These are phyloP conservation scores for Phascolomyces articulosus DNA, from an alignment of 371 early-diverging fungal species.

Conservation along the genomic window DNA sequence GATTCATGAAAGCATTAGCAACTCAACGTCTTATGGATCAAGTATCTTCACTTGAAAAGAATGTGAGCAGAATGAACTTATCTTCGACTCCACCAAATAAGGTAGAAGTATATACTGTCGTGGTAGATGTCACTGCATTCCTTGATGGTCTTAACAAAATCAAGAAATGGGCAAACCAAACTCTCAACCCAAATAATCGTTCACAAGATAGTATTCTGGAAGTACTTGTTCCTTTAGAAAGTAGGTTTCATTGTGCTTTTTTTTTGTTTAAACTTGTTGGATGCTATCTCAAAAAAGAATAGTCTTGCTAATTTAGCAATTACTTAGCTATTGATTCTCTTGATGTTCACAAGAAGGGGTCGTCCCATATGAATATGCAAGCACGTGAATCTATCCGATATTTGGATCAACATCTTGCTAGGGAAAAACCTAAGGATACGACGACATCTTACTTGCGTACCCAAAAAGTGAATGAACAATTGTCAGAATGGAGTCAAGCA, in stretches of 20 bases:
- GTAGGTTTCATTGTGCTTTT: constrained; percentile 24
- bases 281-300: not conserved
- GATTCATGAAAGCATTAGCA: constrained; percentile 67
- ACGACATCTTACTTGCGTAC: constrained; percentile 41
- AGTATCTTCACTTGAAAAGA: constrained; percentile 61
- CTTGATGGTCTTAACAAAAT: constrained; percentile 52
- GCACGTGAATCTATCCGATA: constrained; percentile 81
- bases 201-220: constrained; percentile 39
- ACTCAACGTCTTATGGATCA: constrained; percentile 67
- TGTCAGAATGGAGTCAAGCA: constrained; percentile 55
- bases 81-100: constrained; percentile 15
- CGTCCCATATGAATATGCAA: constrained; percentile 59
- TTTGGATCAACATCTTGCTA: constrained; percentile 61
- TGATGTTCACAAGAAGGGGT: constrained; percentile 75
- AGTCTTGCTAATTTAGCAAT: not conserved
- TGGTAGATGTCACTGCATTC: constrained; percentile 59
- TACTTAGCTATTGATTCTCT: constrained; percentile 66
- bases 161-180: constrained; percentile 55
- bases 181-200: constrained; percentile 30
- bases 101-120: constrained; percentile 35
- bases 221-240: constrained; percentile 64
- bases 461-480: constrained; percentile 50
- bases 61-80: constrained; percentile 43
- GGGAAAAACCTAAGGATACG: constrained; percentile 9
- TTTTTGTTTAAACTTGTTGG: constrained; percentile 11